Evolutionary conservation across 345 rosid genomes (phyloP).

Genomic region (Ailanthus altissimus): DNA sequence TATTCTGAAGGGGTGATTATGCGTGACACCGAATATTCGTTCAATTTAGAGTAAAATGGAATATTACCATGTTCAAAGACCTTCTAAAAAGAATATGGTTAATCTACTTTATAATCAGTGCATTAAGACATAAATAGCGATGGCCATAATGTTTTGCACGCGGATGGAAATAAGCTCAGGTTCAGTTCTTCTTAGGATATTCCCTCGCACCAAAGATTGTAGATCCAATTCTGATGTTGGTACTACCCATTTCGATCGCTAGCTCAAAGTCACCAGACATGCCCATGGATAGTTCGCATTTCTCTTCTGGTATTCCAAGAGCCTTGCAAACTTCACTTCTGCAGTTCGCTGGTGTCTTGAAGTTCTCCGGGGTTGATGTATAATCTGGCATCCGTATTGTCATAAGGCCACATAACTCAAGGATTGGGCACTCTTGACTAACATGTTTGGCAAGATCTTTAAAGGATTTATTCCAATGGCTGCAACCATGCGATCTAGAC

Average conservation of each 20-base stretch:
- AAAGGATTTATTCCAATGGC: constrained; percentile 74
- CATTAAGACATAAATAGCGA: neutral
- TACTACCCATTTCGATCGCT: constrained; percentile 94
- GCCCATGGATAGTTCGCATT: constrained; percentile 96
- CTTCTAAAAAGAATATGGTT: neutral
- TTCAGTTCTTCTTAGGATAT: constrained; percentile 60
- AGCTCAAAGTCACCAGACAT: constrained; percentile 93
- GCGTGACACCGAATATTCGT: neutral
- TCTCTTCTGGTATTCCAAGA: constrained; percentile 77
- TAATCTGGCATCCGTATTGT: constrained; percentile 95
- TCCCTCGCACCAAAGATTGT: constrained; percentile 92
- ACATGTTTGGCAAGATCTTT: constrained; percentile 75
- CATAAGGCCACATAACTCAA: constrained; percentile 88
- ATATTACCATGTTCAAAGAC: neutral
- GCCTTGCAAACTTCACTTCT: constrained; percentile 85
- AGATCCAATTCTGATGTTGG: constrained; percentile 90
- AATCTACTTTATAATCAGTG: neutral
- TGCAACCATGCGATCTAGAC: constrained; percentile 67
- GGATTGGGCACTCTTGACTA: constrained; percentile 62
- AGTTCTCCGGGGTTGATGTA: constrained; percentile 92
- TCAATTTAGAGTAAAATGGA: neutral
- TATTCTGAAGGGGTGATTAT: neutral
- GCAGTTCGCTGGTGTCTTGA: constrained; percentile 83
- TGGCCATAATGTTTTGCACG: neutral
- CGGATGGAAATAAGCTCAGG: neutral